phyloP scores from a whole-genome alignment of 1,284 basidiomycete species.

The Sphagnurus paluster region DNA sequence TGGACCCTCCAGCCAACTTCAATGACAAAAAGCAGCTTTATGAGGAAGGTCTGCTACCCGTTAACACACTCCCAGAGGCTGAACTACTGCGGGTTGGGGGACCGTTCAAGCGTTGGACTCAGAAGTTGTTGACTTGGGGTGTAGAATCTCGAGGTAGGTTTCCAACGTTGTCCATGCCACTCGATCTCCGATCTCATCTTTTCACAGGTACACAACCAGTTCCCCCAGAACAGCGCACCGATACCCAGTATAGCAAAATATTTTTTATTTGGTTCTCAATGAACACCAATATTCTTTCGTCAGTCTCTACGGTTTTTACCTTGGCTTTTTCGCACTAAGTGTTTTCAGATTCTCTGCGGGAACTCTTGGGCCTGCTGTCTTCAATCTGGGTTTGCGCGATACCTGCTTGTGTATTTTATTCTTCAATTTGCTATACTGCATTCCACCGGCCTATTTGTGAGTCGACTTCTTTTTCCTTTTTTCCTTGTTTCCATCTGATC shows the following conservation, averaged over 20 bases:
- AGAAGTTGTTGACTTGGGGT: slow-evolving; percentile 29
- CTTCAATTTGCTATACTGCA: slow-evolving; percentile 59
- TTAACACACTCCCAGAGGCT: background rate
- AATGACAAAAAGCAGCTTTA: background rate
- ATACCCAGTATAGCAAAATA: slow-evolving; percentile 66
- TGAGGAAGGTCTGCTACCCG: background rate
- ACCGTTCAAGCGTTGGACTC: slow-evolving; percentile 19
- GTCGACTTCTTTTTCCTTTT: slow-evolving; percentile 7
- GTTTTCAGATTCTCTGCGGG: slow-evolving; percentile 68
- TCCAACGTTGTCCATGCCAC: no score
- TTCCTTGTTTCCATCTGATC: background rate
- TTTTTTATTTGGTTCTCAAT: slow-evolving; percentile 78
- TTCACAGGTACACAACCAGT: slow-evolving; percentile 35
- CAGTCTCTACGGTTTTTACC: slow-evolving; percentile 20
- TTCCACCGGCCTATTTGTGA: slow-evolving; percentile 39
- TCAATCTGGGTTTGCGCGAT: slow-evolving; percentile 69
- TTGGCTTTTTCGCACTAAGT: slow-evolving; percentile 4
- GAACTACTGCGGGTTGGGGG: background rate
- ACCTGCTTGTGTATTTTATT: slow-evolving; percentile 75
- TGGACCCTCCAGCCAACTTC: background rate
- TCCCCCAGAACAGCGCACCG: slow-evolving; percentile 47
- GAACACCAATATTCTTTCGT: slow-evolving; percentile 78
- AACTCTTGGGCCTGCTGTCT: slow-evolving; percentile 68
- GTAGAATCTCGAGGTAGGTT: slow-evolving; percentile 35
- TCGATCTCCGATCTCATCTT: background rate